Conservation (phyloP, 179 eudicot species). For the Dionaea muscipula region DNA sequence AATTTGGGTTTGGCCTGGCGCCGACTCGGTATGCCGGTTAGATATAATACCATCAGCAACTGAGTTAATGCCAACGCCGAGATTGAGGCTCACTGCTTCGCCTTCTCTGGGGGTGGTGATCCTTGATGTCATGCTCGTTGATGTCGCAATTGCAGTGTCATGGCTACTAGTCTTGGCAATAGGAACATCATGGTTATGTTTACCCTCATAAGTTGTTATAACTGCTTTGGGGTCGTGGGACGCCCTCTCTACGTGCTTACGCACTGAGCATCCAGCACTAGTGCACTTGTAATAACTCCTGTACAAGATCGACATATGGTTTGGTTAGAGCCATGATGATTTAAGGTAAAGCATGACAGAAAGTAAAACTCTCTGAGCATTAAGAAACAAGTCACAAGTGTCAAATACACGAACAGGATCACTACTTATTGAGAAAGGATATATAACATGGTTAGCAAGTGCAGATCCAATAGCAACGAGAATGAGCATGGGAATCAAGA, state of each 20-base stretch:
- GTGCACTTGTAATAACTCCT: slow-evolving; percentile 96
- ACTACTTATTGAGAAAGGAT: too few species aligned
- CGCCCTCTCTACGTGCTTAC: slow-evolving; percentile 87
- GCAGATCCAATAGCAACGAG: too few species aligned
- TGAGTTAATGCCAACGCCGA: slow-evolving; percentile 59
- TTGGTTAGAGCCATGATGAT: neutral
- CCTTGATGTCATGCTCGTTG: slow-evolving; percentile 22
- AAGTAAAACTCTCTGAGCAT: too few species aligned
- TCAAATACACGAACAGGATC: too few species aligned
- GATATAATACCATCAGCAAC: slow-evolving; percentile 20
- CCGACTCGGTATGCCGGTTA: slow-evolving; percentile 21
- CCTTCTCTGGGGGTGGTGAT: slow-evolving; percentile 32
- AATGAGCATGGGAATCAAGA: too few species aligned
- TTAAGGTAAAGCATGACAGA: neutral
- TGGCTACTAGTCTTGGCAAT: slow-evolving; percentile 56
- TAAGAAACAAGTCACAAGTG: too few species aligned
- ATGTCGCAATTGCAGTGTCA: slow-evolving; percentile 29
- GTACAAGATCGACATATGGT: slow-evolving; percentile 12
- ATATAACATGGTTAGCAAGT: too few species aligned
- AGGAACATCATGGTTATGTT: slow-evolving; percentile 79
- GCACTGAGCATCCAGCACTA: slow-evolving; percentile 66
- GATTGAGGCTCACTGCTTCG: slow-evolving; percentile 63
- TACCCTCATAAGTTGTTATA: slow-evolving; percentile 77
- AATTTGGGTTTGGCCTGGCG: slow-evolving; percentile 21
- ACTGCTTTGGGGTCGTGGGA: slow-evolving; percentile 82